Base-by-base conservation (phyloP, 179 eudicot genomes). In the Camellia oleifera region DNA sequence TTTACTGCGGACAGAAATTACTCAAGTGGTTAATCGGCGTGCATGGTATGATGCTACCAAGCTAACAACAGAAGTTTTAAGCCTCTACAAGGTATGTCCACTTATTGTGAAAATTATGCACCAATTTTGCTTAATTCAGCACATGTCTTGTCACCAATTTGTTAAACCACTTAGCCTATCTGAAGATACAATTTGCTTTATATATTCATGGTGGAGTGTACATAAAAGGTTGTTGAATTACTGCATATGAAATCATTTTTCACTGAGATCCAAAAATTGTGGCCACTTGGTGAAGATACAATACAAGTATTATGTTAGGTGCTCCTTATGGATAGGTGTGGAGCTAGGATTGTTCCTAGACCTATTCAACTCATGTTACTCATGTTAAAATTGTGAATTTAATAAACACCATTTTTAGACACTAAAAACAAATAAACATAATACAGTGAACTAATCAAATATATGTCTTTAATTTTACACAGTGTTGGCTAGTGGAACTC, bases 31-130 rank as follows among this genome's bases (percentile, higher is more conserved):
- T 45, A 95, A 95, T 82, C 87, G 99, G 75, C 97, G 93, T 58
- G 95, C 99, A 42, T 96, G 99, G 99, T 90, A 94, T 82, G 97
- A 96, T 85, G 90, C 96, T 75, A 90, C 97, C 84, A 96, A 94
- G 88, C 88, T 96, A 81, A 92, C 99, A 56, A 81, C 93, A 12
- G 99, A 92, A 73, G 94, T 96, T 75, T 83, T 93, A 67, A 92
- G 87, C 88, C 88, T 94, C 45, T 96, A 96, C 81, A 96, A 92
- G 98, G 99, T 96, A 92, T 53, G 17, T 20, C 20, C 32, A 23
- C 7, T 53, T 10, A 54, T 65, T n/a, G 14, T 17, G 66, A 13
- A 53, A 3, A 67, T 67, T 67, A n/a, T 67, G 71, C 17, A 10
- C n/a, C 71, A 67, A 67, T 32, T 64, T 40, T 53, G 3, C 45